phyloP scores from a whole-genome alignment of 2,329 filamentous ascomycete species.

The Microdochium trichocladiopsis region DNA sequence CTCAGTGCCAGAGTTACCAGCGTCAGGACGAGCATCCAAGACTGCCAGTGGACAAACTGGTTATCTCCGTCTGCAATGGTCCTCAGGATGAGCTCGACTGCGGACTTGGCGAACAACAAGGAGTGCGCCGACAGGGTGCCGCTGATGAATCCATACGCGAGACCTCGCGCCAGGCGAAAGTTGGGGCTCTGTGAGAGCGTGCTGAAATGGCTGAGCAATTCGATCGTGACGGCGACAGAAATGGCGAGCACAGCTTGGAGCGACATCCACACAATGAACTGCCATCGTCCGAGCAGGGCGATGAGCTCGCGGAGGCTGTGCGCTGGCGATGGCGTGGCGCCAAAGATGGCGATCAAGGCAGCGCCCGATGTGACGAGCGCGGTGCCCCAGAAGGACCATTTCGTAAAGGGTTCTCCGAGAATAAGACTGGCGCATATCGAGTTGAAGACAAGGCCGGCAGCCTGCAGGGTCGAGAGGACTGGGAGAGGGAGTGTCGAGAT shows the following conservation, averaged over 20 bases:
- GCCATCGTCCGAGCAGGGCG: constrained; percentile 60
- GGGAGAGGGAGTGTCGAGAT: constrained; percentile 93
- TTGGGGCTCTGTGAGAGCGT: constrained; percentile 53
- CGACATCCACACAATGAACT: constrained; percentile 87
- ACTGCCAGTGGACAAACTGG: constrained; percentile 92
- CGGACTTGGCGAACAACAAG: constrained; percentile 88
- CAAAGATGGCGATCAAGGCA: constrained; percentile 88
- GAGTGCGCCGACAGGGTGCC: constrained; percentile 92
- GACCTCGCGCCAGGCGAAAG: constrained; percentile 70
- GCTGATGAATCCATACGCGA: constrained; percentile 83
- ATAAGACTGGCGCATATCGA: constrained; percentile 94
- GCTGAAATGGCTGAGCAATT: constrained; percentile 44
- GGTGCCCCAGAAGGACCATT: constrained; percentile 87
- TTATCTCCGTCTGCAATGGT: constrained; percentile 82
- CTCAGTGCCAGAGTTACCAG: constrained; percentile 77
- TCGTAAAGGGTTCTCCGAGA: constrained; percentile 87
- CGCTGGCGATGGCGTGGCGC: constrained; percentile 86
- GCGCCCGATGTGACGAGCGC: constrained; percentile 81
- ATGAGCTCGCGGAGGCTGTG: constrained; percentile 82
- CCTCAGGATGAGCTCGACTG: constrained; percentile 84
- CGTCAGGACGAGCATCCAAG: constrained; percentile 81
- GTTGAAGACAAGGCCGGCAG: constrained; percentile 95
- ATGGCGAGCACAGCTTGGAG: constrained; percentile 69
- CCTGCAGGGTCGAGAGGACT: constrained; percentile 90
- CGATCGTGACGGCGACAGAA: constrained; percentile 56